Percentiles rank a stretch among this genome's conserved stretches.
phyloP scores from a whole-genome alignment of 2,329 filamentous ascomycete genomes.

The Botrytis pseudocinerea region DNA sequence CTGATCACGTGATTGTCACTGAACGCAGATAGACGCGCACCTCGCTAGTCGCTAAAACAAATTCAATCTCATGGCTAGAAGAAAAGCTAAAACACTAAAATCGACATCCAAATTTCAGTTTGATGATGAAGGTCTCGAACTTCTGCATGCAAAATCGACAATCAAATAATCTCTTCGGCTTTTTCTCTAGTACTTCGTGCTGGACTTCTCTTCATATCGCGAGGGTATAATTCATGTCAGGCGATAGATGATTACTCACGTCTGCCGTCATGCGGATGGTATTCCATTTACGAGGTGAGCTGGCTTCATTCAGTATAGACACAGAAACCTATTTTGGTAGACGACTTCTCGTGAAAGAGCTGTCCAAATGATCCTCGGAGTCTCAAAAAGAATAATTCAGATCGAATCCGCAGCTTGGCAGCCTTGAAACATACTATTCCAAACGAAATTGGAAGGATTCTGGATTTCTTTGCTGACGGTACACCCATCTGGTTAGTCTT shows the following conservation, averaged over 20 bases:
- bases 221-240: not conserved
- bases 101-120: not conserved
- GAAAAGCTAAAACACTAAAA: not conserved
- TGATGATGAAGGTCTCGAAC: not conserved
- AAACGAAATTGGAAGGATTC: slow-evolving; percentile 8
- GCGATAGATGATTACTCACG: not conserved
- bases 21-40: not conserved
- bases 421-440: not conserved
- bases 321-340: not conserved
- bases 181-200: not conserved
- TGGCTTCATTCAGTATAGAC: not conserved
- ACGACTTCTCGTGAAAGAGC: not conserved
- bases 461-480: not conserved
- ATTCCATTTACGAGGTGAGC: not conserved
- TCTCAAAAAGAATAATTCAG: not conserved
- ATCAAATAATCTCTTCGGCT: not conserved
- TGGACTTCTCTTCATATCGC: not conserved
- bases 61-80: not conserved
- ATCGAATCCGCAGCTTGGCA: not conserved
- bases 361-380: not conserved
- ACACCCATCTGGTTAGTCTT: not conserved
- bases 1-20: not conserved
- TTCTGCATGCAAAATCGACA: not conserved
- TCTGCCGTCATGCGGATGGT: not conserved
- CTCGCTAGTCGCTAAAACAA: not conserved